Evolutionary conservation across 2,329 filamentous ascomycete species (phyloP), one percentile per base, ranked within the genome.

Genomic region (Pseudogymnoascus sp.): DNA sequence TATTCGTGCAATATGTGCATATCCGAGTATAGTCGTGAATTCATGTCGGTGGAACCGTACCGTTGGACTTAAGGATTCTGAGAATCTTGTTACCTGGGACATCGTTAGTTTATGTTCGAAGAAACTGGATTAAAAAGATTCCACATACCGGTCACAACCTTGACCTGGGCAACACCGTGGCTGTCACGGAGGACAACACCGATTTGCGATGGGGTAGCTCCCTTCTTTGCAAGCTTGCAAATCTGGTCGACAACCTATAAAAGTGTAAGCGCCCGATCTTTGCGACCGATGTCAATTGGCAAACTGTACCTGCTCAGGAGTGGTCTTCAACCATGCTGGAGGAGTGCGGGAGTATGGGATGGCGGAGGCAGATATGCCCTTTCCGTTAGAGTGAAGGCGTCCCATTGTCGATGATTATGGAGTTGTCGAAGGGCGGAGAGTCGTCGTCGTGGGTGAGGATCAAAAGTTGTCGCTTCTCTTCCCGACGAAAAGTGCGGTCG

Each of bases 301-400:
- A 41, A 38, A 35, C 25, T 35, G 33, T 60, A 60, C 58, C 84
- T 96, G 91, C 75, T 97, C 92, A 77, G 95, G 93, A 73, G 92
- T 96, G 83, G 91, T 96, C 90, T 99, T 99, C 81, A 97, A 85
- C 95, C 95, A 99, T 72, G 93, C 86, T 67, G 95, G 93, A 69
- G 92, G 79, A 74, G 86, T 88, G 83, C 95, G 93, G 72, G 91
- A 96, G 88, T 97, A 99, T 77, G 96, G 95, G 81, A 97, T 83
- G 75, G 95, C 91, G 68, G 91, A 96, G 82, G 91, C 82, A 72
- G 91, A 92, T 83, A 99, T 99, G 81, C 95, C 96, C 91, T 97
- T 97, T 84, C 95, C 93, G 77, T 97, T 96, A 87, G 86, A 90
- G 89, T 99, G 96, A 89, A 97, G 88, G 86, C 93, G 88, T 88